Evolutionary conservation across 768 basidiomycete genomes (phyloP).

Genomic region (Kwoniella bestiolae): DNA sequence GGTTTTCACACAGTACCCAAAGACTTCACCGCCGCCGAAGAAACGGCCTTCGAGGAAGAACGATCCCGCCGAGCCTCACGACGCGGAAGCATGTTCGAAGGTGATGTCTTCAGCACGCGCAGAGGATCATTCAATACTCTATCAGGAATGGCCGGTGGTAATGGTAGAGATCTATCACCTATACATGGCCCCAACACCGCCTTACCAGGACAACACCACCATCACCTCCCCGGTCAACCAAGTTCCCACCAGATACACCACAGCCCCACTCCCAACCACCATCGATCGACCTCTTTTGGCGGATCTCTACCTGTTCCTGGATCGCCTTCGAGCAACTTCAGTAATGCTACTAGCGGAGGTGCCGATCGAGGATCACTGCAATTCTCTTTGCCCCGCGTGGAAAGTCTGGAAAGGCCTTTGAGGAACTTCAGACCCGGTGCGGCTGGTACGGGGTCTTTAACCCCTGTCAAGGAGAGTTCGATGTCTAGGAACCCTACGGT

Average conservation of each 20-base stretch:
- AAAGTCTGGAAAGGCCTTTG: conserved; percentile 13
- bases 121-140: conserved; percentile 15
- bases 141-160: neutral
- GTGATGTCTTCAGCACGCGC: conserved; percentile 20
- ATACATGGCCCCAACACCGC: conserved; percentile 16
- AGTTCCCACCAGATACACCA: conserved; percentile 3
- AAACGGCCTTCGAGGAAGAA: conserved; percentile 52
- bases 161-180: conserved; percentile 9
- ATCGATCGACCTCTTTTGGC: conserved; percentile 19
- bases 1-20: conserved; percentile 40
- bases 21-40: conserved; percentile 55
- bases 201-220: conserved; percentile 16
- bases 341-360: neutral
- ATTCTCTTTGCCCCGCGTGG: conserved; percentile 8
- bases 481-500: conserved; percentile 22
- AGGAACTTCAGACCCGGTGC: neutral
- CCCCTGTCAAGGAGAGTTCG: conserved; percentile 23
- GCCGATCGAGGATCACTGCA: conserved; percentile 13
- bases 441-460: conserved; percentile 9
- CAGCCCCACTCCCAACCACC: neutral
- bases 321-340: conserved; percentile 5
- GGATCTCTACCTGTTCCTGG: conserved; percentile 5
- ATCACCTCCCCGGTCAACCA: conserved; percentile 10
- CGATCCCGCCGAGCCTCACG: conserved; percentile 45
- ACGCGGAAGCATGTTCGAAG: conserved; percentile 28